Base-by-base conservation (phyloP, 1,139 yeast genomes). In the Scheffersomyces cryptocercus region DNA sequence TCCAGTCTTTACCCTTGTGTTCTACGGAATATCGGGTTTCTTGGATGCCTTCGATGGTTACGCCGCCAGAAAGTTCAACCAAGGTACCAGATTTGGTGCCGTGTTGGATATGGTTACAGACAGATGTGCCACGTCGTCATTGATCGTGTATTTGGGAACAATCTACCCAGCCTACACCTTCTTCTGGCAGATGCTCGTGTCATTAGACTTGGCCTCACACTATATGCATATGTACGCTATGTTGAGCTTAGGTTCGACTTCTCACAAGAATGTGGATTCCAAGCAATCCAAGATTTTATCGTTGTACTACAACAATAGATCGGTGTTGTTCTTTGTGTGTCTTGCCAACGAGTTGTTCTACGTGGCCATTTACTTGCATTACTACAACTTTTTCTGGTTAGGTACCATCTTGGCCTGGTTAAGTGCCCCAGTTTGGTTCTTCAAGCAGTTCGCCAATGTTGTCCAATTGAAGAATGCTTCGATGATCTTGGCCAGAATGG, bases 141-240 rank as follows among this genome's bases (percentile, higher is more conserved):
- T 95, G 58, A 84, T 90, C 54, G 90, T 96, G 62, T 93, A 81
- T 65, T 75, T 95, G 48, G 82, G 95, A 55, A 84, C 88, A 36
- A 75, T 88, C 41, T 91, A 88, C 60, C 98, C 98, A 8, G 47
- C 58, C 14, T 79, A 64, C 59, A 73, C 74, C 44, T 67, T 87
- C 13, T 58, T 84, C n/a, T 91, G 95, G 84, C 99, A 95, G 69
- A 59, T 88, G 29, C 73, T 93, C 56, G 84, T 90, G 43, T 86
- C 95, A 26, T 73, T 93, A 57, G 99, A 95, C 66, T 77, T 95
- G 59, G 91, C 98, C 2, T 86, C 96, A 44, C 99, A 95, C 63
- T 95, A 95, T 70, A 88, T 95, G 87, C 99, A 95, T 73, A 93
- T 95, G 99, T 91, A 91, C 65, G 97, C 98, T 42, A 88, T 89